Conservation (phyloP, 1,284 basidiomycete species). For the Naganishia sp. region DNA sequence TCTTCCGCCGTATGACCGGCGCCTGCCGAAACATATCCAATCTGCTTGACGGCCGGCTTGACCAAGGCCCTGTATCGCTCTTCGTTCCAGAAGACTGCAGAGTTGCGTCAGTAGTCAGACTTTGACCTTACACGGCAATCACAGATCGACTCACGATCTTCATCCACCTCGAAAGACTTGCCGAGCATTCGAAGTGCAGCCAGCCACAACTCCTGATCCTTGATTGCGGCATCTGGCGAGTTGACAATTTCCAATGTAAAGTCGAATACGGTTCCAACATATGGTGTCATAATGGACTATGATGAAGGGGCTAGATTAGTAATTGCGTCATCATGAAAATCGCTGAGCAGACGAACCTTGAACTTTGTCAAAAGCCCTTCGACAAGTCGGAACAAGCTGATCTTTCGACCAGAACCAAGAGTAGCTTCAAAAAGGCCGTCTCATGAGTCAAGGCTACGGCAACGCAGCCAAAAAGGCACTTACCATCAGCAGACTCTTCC, state of each 20-base stretch:
- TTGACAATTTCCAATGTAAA: constrained; percentile 69
- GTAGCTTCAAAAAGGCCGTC: constrained; percentile 11
- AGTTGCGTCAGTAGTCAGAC: neutral
- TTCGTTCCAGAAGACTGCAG: constrained; percentile 73
- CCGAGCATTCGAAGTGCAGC: constrained; percentile 66
- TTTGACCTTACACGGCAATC: neutral
- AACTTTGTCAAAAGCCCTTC: constrained; percentile 75
- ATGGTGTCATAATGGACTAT: constrained; percentile 74
- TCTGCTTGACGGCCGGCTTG: constrained; percentile 65
- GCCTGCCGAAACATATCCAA: constrained; percentile 57
- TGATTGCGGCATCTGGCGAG: constrained; percentile 51
- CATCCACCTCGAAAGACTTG: constrained; percentile 74
- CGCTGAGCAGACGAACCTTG: constrained; percentile 60
- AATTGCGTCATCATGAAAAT: constrained; percentile 6
- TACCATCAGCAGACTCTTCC: constrained; percentile 19
- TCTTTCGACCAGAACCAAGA: constrained; percentile 55
- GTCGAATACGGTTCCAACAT: constrained; percentile 74
- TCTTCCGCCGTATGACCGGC: constrained; percentile 35
- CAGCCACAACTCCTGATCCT: constrained; percentile 62
- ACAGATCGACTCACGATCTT: constrained; percentile 64
- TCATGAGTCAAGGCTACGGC: neutral
- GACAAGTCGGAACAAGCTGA: constrained; percentile 74
- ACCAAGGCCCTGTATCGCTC: constrained; percentile 69
- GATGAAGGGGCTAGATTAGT: neutral
- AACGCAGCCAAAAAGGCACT: neutral